Conservation (phyloP, 192 early-diverging fungal species). For the Backusella mclennaniae region DNA sequence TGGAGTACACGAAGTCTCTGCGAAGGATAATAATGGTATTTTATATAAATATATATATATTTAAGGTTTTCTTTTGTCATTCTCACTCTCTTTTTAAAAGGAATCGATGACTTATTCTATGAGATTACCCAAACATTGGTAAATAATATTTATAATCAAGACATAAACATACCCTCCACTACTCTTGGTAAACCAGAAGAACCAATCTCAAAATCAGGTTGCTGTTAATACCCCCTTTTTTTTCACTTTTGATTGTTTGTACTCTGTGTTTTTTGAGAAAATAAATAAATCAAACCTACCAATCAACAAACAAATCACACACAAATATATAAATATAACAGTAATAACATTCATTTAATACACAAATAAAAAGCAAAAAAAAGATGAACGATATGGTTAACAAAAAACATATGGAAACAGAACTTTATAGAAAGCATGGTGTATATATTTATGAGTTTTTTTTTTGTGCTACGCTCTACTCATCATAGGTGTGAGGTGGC, state of each 20-base stretch:
- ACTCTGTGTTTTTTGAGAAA: not conserved
- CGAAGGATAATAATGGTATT: conserved; percentile 64
- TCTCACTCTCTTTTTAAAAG: not conserved
- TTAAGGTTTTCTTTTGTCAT: not conserved
- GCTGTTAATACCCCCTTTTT: conserved; percentile 2
- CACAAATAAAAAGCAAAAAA: not conserved
- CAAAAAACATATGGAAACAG: not conserved
- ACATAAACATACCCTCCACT: conserved; percentile 1
- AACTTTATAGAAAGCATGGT: not conserved
- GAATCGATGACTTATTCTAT: conserved; percentile 49
- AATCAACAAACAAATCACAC: not conserved
- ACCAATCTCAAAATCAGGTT: not conserved
- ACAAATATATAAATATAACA: not conserved
- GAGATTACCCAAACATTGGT: conserved; percentile 50
- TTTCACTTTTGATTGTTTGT: conserved; percentile 7
- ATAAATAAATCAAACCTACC: not conserved
- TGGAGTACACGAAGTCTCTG: conserved; percentile 64
- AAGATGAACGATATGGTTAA: not conserved
- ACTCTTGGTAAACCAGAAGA: not conserved
- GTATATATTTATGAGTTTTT: not conserved
- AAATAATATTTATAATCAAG: conserved; percentile 17
- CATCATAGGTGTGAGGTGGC: conserved; percentile 15
- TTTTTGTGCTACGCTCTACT: not conserved
- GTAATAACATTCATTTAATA: not conserved
- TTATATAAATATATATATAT: not conserved